Base-by-base conservation (phyloP, 73 alveolate genomes). In the Stentor coeruleus region DNA sequence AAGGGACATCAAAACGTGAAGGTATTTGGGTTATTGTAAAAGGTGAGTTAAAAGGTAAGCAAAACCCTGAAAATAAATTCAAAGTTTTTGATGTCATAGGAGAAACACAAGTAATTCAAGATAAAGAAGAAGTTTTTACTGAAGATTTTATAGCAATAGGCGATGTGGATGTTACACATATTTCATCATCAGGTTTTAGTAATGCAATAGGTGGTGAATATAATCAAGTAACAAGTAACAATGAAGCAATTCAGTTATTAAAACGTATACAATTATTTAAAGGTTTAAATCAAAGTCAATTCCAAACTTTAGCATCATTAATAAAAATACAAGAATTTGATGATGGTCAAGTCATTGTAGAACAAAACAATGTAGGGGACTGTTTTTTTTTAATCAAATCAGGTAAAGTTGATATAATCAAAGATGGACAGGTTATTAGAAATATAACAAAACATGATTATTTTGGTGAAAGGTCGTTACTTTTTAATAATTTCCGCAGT, bases 391-490 rank as follows among this genome's bases (percentile, higher is more conserved):
- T 75, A 1, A 40, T 75, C 33, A 75, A 75, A 2, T 20, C 26
- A 1, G 83, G 83, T 14, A 75, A 15, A 75, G 83, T 75, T 37
- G 83, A 75, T n/a, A 39, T 75, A n/a, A 6, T 14, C 15, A 75
- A 20, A 15, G 83, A 75, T 33, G 59, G 84, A 14, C 59, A 75
- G 58, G 28, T 39, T 35, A 36, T 75, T 33, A 0, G 83, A 38
- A 20, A 75, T 39, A 31, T 36, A 28, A 75, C 83, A n/a, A 75
- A 75, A 39, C 77, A 20, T 2, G 83, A 75, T 35, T 75, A 75
- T 35, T 75, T 75, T 38, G 83, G 83, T 1, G 83, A 75, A 3
- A 28, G 83, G 38, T 75, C 83, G 1, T n/a, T 75, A 14, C 72
- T 75, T n/a, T 75, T 75, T 75, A n/a, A 75, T 2, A 66, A 75